phyloP scores from a whole-genome alignment of 2,329 filamentous ascomycete species.

The Calcarisporium arbuscula region DNA sequence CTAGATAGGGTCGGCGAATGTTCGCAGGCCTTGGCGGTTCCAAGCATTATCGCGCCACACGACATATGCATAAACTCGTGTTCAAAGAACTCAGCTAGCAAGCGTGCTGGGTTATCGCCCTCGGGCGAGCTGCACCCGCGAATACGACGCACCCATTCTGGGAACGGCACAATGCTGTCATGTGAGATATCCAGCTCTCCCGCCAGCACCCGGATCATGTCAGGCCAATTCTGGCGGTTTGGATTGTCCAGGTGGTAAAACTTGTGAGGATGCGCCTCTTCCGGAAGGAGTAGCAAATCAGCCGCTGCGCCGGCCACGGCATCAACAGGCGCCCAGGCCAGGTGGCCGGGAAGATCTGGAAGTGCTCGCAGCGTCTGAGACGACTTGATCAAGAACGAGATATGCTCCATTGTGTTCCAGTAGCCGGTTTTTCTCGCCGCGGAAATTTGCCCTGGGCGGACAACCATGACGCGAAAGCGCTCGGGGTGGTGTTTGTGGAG shows the following conservation, averaged over 20 bases:
- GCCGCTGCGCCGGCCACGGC: slow-evolving; percentile 2
- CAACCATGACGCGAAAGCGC: slow-evolving; percentile 34
- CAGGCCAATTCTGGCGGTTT: slow-evolving; percentile 8
- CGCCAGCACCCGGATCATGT: slow-evolving; percentile 4
- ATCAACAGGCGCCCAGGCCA: slow-evolving; percentile 42
- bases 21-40: slow-evolving; percentile 2
- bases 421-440: slow-evolving; percentile 40
- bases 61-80: slow-evolving; percentile 3
- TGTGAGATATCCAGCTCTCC: not conserved
- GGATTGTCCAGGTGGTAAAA: slow-evolving; percentile 17
- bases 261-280: not conserved
- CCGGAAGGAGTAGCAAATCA: slow-evolving; percentile 5
- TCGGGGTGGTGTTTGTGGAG: slow-evolving; percentile 32
- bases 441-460: slow-evolving; percentile 45
- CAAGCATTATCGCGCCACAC: slow-evolving; percentile 2
- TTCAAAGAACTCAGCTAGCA: slow-evolving; percentile 1
- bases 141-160: slow-evolving; percentile 1
- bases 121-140: not conserved
- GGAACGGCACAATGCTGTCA: slow-evolving; percentile 1
- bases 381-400: slow-evolving; percentile 42
- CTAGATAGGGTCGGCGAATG: slow-evolving; percentile 1
- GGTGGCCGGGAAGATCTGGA: slow-evolving; percentile 30
- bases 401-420: slow-evolving; percentile 48
- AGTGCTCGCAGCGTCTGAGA: slow-evolving; percentile 35
- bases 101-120: slow-evolving; percentile 1